These are phyloP conservation scores for Saccharomycopsis sp. DNA, from an alignment of 805 yeast species.

Conservation along the genomic window DNA sequence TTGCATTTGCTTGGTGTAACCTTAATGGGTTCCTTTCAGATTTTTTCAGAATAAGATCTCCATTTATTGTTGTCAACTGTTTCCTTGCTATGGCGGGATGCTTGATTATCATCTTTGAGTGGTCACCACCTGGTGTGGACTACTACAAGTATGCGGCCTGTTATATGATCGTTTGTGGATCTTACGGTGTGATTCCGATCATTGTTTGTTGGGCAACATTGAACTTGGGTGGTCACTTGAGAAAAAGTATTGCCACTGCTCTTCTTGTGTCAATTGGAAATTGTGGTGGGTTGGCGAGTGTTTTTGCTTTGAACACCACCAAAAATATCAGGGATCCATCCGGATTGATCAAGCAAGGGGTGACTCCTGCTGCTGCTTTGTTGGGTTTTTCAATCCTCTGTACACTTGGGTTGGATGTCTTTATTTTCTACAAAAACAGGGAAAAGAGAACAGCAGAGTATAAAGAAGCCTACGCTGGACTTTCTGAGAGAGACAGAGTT, in stretches of 20 bases:
- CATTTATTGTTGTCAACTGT: constrained; percentile 23
- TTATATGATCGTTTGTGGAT: constrained; percentile 51
- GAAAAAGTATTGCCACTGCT: constrained; percentile 53
- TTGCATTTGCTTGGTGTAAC: constrained; percentile 51
- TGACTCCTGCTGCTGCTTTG: constrained; percentile 43
- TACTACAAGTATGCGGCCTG: constrained; percentile 52
- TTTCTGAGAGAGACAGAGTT: constrained; percentile 12
- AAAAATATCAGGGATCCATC: constrained; percentile 17
- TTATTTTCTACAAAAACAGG: constrained; percentile 27
- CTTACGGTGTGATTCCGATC: constrained; percentile 59
- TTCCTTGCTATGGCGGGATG: constrained; percentile 42
- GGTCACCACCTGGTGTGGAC: constrained; percentile 36
- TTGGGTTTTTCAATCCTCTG: constrained; percentile 35
- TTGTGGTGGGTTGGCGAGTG: constrained; percentile 55
- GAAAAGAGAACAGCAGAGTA: constrained; percentile 23
- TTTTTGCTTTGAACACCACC: constrained; percentile 28
- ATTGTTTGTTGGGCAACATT: constrained; percentile 60
- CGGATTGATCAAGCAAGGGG: constrained; percentile 35
- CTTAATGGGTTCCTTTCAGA: constrained; percentile 48
- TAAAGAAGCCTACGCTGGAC: constrained; percentile 10
- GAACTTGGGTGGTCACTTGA: constrained; percentile 55
- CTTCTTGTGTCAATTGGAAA: constrained; percentile 65
- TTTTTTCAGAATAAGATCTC: constrained; percentile 30
- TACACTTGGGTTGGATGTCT: constrained; percentile 31
- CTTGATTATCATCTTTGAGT: constrained; percentile 29